Conservation (phyloP, 495 filamentous ascomycete species). For the Hyphodiscus hymeniophilus region DNA sequence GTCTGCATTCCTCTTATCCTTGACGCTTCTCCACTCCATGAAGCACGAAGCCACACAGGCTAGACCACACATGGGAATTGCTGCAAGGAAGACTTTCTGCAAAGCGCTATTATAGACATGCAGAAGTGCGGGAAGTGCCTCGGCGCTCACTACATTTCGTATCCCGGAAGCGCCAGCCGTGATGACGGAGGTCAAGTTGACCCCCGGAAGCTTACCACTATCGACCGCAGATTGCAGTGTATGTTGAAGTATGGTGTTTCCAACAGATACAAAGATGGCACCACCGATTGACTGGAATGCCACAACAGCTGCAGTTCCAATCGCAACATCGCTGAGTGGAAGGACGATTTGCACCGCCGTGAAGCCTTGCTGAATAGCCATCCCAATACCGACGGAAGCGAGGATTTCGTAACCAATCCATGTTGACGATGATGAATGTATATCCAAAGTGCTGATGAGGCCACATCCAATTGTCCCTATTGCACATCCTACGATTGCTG, state of each 20-base stretch:
- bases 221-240: conserved; percentile 51
- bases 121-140: conserved; percentile 34
- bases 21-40: conserved; percentile 46
- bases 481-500: conserved; percentile 53
- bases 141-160: conserved; percentile 31
- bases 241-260: conserved; percentile 62
- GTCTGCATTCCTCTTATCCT: conserved; percentile 13
- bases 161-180: conserved; percentile 52
- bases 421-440: conserved; percentile 38
- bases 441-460: conserved; percentile 54
- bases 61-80: conserved; percentile 26
- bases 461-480: conserved; percentile 61
- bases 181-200: conserved; percentile 23
- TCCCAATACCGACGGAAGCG: conserved; percentile 8
- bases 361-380: conserved; percentile 42
- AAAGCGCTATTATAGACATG: conserved; percentile 49
- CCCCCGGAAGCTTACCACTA: conserved; percentile 11
- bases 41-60: conserved; percentile 31
- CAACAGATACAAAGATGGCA: conserved; percentile 66
- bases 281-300: conserved; percentile 68
- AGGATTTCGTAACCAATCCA: conserved; percentile 58
- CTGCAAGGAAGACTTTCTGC: conserved; percentile 19
- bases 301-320: conserved; percentile 56
- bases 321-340: conserved; percentile 50
- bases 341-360: conserved; percentile 65